These are phyloP conservation scores for Tetrapyrgos nigripes DNA, from an alignment of 1,284 basidiomycete genomes.

Conservation along the genomic window DNA sequence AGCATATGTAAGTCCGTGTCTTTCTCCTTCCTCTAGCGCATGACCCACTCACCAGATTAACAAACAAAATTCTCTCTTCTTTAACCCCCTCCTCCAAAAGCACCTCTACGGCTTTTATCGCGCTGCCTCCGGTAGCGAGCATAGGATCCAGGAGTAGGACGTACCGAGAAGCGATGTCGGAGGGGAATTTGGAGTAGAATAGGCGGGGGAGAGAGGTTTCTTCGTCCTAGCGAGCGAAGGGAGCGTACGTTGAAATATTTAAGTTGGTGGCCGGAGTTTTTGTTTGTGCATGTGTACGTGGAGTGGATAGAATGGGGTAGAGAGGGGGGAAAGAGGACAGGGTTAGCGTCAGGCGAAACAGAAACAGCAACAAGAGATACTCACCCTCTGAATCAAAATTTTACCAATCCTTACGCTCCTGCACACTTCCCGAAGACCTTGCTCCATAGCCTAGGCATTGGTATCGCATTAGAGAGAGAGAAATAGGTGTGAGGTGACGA, in stretches of 20 bases:
- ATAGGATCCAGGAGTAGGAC: slow-evolving; percentile 97
- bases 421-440: slow-evolving; percentile 92
- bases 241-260: no score
- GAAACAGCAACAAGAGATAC: slow-evolving; percentile 5
- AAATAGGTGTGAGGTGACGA: neutral
- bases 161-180: slow-evolving; percentile 91
- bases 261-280: neutral
- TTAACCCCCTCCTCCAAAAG: slow-evolving; percentile 90
- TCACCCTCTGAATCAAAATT: slow-evolving; percentile 92
- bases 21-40: no score
- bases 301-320: slow-evolving; percentile 3
- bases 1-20: no score
- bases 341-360: neutral
- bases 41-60: slow-evolving; percentile 92
- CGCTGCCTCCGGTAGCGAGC: slow-evolving; percentile 98
- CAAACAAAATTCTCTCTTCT: slow-evolving; percentile 93
- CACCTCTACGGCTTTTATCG: slow-evolving; percentile 97
- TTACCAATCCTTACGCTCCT: slow-evolving; percentile 92
- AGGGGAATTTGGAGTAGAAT: slow-evolving; percentile 92
- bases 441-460: slow-evolving; percentile 83
- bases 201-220: slow-evolving; percentile 91
- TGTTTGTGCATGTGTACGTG: neutral
- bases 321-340: neutral
- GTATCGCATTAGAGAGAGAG: neutral
- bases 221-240: slow-evolving; percentile 72